phyloP scores from a whole-genome alignment of 108 stramenopile species.

The Cyclotella kingstonii region DNA sequence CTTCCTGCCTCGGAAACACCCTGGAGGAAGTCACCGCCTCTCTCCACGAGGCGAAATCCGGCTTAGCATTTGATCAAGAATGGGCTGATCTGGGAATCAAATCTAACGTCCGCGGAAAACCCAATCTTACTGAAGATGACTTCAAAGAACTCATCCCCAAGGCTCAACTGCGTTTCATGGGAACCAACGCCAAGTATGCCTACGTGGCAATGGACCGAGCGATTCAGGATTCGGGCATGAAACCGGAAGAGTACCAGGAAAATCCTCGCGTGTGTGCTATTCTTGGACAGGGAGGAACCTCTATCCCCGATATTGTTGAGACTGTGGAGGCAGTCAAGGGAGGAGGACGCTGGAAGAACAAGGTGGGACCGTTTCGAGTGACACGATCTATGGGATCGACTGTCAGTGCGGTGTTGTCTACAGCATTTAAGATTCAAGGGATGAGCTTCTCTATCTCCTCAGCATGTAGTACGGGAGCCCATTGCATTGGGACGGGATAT shows the following conservation, averaged over 20 bases:
- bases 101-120: conserved; percentile 78
- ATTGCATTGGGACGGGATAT: conserved; percentile 91
- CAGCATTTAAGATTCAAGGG: conserved; percentile 91
- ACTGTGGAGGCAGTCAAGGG: conserved; percentile 82
- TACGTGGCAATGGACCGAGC: conserved; percentile 87
- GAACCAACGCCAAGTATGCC: conserved; percentile 88
- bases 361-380: conserved; percentile 94
- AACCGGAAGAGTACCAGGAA: conserved; percentile 80
- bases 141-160: conserved; percentile 88
- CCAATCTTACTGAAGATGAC: conserved; percentile 68
- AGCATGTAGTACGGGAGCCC: conserved; percentile 91
- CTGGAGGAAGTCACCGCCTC: conserved; percentile 82
- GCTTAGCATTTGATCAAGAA: conserved; percentile 71
- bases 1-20: conserved; percentile 88
- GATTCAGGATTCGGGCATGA: conserved; percentile 76
- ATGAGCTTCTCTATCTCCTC: conserved; percentile 81
- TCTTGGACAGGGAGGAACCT: conserved; percentile 91
- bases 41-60: conserved; percentile 63
- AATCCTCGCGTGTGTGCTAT: conserved; percentile 87
- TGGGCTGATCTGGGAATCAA: conserved; percentile 88
- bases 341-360: conserved; percentile 90
- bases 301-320: conserved; percentile 90
- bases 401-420: conserved; percentile 83
- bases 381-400: conserved; percentile 92
- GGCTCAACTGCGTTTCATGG: conserved; percentile 77